Base-by-base conservation (phyloP, 2,329 filamentous ascomycete species). In the Aspergillus niger region DNA sequence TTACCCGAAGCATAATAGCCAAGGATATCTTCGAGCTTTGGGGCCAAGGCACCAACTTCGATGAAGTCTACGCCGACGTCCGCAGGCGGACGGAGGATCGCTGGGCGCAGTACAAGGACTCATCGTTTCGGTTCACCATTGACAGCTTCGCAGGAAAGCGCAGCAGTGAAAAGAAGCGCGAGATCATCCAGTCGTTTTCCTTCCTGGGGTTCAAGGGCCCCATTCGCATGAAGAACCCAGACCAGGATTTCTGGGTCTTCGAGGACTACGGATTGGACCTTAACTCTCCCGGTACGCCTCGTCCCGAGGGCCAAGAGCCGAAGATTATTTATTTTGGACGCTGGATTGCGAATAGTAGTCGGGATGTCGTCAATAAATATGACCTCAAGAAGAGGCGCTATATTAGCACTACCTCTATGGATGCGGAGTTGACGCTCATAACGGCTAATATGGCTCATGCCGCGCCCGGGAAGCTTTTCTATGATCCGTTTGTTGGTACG, bases 341-440 rank as follows among this genome's bases (percentile, higher is more conserved):
- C 8, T 85, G 86, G 59, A 74, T 98, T 24, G 88, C 83, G 2
- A 79, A 80, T 11, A 89, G 90, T 2, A 85, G 85, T 3, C 84
- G 94, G 48, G 86, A 90, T 56, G 81, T 89, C 5, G 83, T 91
- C 32, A 80, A 85, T 38, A 89, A 84, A 24, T 96, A 93, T 70
- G 92, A 97, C 74, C 83, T 99, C 22, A 99, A 99, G 82, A 97
- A 96, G 77, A 83, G 95, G 28, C 84, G 85, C 41, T 99, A 99
- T 73, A 98, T 99, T 69, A 92, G 90, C 67, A 98, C 94, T 0
- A 99, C 95, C 0, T 95, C 91, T 49, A 98, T 99, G 95, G 95
- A 99, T 73, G 91, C 94, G 0, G 95, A 98, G 75, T 83, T 99
- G 47, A 91, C 92, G 11, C 83, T 99, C 1, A 81, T 99, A 22